These are phyloP conservation scores for Candida smagusa DNA, from an alignment of 1,139 yeast genomes.

Conservation along the genomic window DNA sequence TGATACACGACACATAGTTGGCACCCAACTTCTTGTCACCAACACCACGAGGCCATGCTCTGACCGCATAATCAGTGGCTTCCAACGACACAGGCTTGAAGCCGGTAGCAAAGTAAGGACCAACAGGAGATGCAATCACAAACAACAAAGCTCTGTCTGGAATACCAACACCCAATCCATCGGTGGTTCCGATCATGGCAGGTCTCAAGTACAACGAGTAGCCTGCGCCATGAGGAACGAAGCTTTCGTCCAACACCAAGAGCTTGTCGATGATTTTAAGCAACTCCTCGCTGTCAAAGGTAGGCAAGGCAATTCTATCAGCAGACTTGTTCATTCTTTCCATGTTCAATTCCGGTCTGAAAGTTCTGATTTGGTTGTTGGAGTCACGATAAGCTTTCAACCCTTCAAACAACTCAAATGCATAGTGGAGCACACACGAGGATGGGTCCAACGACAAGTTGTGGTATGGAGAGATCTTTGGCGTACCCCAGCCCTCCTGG, in stretches of 20 bases:
- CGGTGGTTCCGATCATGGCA: conserved; percentile 27
- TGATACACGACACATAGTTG: conserved; percentile 43
- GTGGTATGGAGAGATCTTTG: conserved; percentile 36
- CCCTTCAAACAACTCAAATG: conserved; percentile 28
- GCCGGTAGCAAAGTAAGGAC: conserved; percentile 29
- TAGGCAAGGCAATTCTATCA: conserved; percentile 35
- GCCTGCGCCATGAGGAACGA: conserved; percentile 24
- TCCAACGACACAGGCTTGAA: conserved; percentile 36
- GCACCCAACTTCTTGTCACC: conserved; percentile 45
- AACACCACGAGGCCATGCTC: conserved; percentile 49
- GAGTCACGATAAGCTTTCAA: conserved; percentile 29
- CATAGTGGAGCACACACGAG: conserved; percentile 26
- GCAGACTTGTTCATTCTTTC: conserved; percentile 38
- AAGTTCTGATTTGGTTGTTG: conserved; percentile 32
- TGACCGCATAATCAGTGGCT: conserved; percentile 30
- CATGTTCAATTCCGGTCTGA: conserved; percentile 41
- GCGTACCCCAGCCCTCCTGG: conserved; percentile 35
- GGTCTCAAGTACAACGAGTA: conserved; percentile 30
- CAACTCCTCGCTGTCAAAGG: conserved; percentile 35
- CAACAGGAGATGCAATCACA: conserved; percentile 33
- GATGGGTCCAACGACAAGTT: conserved; percentile 28
- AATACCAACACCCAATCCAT: conserved; percentile 34
- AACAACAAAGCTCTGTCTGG: conserved; percentile 36
- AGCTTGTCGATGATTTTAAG: conserved; percentile 32
- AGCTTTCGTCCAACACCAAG: conserved; percentile 30